These are phyloP conservation scores for Scheffersomyces quercinus DNA, from an alignment of 1,139 yeast genomes.

Conservation along the genomic window DNA sequence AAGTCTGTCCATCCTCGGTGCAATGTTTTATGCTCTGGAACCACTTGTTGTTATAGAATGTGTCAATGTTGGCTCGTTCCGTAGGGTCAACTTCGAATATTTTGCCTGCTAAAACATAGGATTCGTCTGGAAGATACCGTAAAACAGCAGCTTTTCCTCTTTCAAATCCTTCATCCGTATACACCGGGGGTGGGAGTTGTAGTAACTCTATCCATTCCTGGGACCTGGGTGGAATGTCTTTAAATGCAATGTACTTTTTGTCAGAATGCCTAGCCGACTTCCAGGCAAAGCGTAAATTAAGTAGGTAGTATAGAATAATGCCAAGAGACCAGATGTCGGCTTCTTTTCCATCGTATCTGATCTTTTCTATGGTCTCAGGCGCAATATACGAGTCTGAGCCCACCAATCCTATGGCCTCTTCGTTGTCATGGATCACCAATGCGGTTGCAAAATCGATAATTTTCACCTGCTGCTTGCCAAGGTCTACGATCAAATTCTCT, in stretches of 20 bases:
- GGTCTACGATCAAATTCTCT: slow-evolving; percentile 36
- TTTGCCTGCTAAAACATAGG: slow-evolving; percentile 12
- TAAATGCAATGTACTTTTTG: slow-evolving; percentile 12
- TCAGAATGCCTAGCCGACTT: slow-evolving; percentile 29
- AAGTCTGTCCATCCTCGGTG: slow-evolving; percentile 5
- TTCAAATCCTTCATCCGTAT: slow-evolving; percentile 3
- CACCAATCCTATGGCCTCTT: slow-evolving; percentile 44
- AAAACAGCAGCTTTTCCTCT: slow-evolving; percentile 8
- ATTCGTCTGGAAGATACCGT: slow-evolving; percentile 7
- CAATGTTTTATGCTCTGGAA: slow-evolving; percentile 13
- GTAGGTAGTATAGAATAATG: slow-evolving; percentile 34
- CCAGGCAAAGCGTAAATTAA: slow-evolving; percentile 35
- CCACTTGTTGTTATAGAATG: slow-evolving; percentile 16
- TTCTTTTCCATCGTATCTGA: slow-evolving; percentile 41
- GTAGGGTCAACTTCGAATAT: slow-evolving; percentile 16
- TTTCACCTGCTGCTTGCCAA: slow-evolving; percentile 24
- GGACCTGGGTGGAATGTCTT: neutral
- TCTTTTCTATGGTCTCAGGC: slow-evolving; percentile 43
- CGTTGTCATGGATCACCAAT: slow-evolving; percentile 9
- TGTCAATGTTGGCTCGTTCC: slow-evolving; percentile 14
- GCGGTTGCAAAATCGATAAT: slow-evolving; percentile 44
- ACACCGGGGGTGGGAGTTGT: slow-evolving; percentile 4
- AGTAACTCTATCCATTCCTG: neutral
- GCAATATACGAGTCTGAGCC: slow-evolving; percentile 50
- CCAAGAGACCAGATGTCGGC: slow-evolving; percentile 56